Evolutionary conservation across 805 yeast species (phyloP).

Genomic region (Suhomyces kilbournensis): DNA sequence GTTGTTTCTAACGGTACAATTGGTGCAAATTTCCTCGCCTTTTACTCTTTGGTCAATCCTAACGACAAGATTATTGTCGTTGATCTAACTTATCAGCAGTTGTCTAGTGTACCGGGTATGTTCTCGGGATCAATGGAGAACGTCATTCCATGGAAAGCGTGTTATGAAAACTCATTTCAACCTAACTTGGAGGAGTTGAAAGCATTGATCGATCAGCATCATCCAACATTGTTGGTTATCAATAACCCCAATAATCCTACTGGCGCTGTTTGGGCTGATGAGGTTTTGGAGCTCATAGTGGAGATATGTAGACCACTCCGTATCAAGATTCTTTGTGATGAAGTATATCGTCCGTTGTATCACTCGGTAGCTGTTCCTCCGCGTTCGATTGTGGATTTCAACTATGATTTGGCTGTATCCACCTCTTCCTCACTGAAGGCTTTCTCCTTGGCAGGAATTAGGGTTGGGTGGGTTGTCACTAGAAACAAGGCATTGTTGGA

Average conservation of each 20-base stretch:
- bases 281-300: slow-evolving; percentile 30
- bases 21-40: slow-evolving; percentile 49
- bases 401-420: slow-evolving; percentile 41
- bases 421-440: slow-evolving; percentile 56
- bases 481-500: slow-evolving; percentile 26
- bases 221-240: slow-evolving; percentile 41
- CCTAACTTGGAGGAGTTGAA: slow-evolving; percentile 36
- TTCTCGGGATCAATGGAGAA: slow-evolving; percentile 36
- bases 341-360: slow-evolving; percentile 53
- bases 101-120: slow-evolving; percentile 45
- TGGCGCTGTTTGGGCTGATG: slow-evolving; percentile 40
- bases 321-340: slow-evolving; percentile 45
- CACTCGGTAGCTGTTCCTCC: slow-evolving; percentile 36
- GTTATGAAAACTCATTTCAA: slow-evolving; percentile 29
- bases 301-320: slow-evolving; percentile 31
- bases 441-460: slow-evolving; percentile 50
- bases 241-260: slow-evolving; percentile 47
- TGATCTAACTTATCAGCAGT: slow-evolving; percentile 51
- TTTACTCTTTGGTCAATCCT: slow-evolving; percentile 42
- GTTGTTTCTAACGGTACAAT: slow-evolving; percentile 55
- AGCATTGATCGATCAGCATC: slow-evolving; percentile 26
- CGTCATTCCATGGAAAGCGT: slow-evolving; percentile 34
- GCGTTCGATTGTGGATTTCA: slow-evolving; percentile 38
- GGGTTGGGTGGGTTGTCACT: slow-evolving; percentile 52
- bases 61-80: slow-evolving; percentile 49